Percentiles rank a stretch among this genome's conserved stretches.
These are phyloP conservation scores for Marvania coccoides DNA, from an alignment of 139 green algal species.

Conservation along the genomic window DNA sequence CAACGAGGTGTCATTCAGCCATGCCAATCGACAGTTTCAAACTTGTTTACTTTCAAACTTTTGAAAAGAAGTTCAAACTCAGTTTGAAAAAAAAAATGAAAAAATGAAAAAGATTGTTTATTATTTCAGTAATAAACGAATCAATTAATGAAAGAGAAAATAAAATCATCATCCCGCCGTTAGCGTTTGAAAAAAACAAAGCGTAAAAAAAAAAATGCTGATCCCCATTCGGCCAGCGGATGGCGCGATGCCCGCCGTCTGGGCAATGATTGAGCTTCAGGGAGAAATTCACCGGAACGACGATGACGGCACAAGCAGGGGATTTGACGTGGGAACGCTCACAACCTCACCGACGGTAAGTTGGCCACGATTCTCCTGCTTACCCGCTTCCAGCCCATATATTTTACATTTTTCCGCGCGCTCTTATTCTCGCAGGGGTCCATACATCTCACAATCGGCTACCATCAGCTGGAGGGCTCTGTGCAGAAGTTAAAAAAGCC, in stretches of 20 bases:
- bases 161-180: neutral
- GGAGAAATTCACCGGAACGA: slow-evolving; percentile 37
- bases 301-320: neutral
- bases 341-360: slow-evolving; percentile 21
- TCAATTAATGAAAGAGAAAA: neutral
- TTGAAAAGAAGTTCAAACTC: neutral
- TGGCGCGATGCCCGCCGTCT: slow-evolving; percentile 1
- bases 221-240: slow-evolving; percentile 4
- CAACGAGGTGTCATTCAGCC: no score
- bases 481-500: slow-evolving; percentile 71
- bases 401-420: neutral
- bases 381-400: neutral
- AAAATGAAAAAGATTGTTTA: neutral
- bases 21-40: no score
- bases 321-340: slow-evolving; percentile 36
- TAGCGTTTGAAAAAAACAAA: slow-evolving; percentile 2
- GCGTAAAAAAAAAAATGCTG: slow-evolving; percentile 13
- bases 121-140: neutral
- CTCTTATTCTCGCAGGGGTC: slow-evolving; percentile 30
- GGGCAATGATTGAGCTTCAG: slow-evolving; percentile 48
- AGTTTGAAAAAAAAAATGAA: neutral
- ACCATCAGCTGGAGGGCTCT: slow-evolving; percentile 78
- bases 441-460: slow-evolving; percentile 63
- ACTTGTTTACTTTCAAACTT: no score
- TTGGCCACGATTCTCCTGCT: neutral